Percentiles rank a stretch among this genome's conserved stretches.
phyloP scores from a whole-genome alignment of 768 basidiomycete species.

The Tulasnella sp. region DNA sequence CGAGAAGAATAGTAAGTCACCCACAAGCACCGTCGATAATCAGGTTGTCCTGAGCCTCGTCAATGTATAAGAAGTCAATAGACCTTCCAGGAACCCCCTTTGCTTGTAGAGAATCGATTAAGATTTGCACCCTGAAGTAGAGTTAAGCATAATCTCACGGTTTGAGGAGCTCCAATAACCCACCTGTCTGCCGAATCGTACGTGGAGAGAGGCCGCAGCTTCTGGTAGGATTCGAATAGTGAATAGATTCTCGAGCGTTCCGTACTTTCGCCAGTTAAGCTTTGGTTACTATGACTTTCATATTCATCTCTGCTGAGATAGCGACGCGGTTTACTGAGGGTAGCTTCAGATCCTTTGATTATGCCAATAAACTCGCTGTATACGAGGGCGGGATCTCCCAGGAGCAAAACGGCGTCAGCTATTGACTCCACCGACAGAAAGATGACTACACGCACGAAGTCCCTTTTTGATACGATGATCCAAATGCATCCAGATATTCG shows the following conservation, averaged over 20 bases:
- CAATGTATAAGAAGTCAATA: constrained; percentile 63
- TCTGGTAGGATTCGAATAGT: neutral
- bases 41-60: constrained; percentile 70
- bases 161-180: too few relatives aligned
- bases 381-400: constrained; percentile 1
- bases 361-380: constrained; percentile 36
- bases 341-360: constrained; percentile 61
- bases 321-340: constrained; percentile 36
- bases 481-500: neutral
- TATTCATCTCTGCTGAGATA: neutral
- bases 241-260: neutral
- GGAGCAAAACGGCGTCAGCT: too few relatives aligned
- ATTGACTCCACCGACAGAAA: too few relatives aligned
- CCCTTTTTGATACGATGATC: neutral
- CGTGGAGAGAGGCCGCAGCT: neutral
- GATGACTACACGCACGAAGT: neutral
- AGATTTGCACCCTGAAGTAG: too few relatives aligned
- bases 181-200: neutral
- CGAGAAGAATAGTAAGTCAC: too few relatives aligned
- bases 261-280: neutral
- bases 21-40: constrained; percentile 48
- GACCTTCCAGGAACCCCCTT: neutral
- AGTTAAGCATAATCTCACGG: too few relatives aligned
- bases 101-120: neutral
- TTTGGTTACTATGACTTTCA: neutral